Evolutionary conservation across 305 asterid genomes (phyloP), one percentile per base, ranked within the genome.

Genomic region (Coffea humblotiana): DNA sequence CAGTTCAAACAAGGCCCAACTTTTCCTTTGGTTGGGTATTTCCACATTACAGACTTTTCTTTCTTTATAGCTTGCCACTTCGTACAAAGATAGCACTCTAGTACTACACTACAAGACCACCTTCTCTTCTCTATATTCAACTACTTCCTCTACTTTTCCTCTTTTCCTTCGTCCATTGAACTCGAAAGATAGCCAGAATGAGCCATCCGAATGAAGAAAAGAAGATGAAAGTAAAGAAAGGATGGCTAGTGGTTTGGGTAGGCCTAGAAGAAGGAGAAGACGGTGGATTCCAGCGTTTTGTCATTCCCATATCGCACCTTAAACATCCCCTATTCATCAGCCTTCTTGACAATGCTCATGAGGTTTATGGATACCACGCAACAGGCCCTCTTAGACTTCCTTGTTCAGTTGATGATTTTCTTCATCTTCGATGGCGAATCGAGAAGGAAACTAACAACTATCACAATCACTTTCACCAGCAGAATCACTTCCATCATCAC

Each of bases 361-460:
- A 88, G 48, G 70, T 82, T 0, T 88, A 87, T 71, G 92, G 86
- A 16, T 87, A 87, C 47, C 78, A 77, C 19, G 61, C 72, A 1
- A 49, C 51, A 6, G 88, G 89, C 32, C 89, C 87, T 1, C 40
- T 89, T 14, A 77, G 51, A 72, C 47, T 89, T 11, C 88, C 90
- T 0, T 87, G 92, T 68, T 84, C 90, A 1, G 81, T 84, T 6
- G 74, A 87, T 40, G 89, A 89, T 48, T 87, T 89, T 80, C 77
- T 87, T 49, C 79, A 48, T 71, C 85, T 88, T 18, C 82, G 66
- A 0, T 74, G 83, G 82, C 82, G 14, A 64, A 86, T 88, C 32
- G 83, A 86, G 2, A 81, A 77, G 37, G 60, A 76, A 47, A 47
- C 51, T 47, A 47, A 47, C 7, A 47, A 47, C 12, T 47, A 47